These are phyloP conservation scores for Epichloe baconii DNA, from an alignment of 2,329 filamentous ascomycete species.

Conservation along the genomic window DNA sequence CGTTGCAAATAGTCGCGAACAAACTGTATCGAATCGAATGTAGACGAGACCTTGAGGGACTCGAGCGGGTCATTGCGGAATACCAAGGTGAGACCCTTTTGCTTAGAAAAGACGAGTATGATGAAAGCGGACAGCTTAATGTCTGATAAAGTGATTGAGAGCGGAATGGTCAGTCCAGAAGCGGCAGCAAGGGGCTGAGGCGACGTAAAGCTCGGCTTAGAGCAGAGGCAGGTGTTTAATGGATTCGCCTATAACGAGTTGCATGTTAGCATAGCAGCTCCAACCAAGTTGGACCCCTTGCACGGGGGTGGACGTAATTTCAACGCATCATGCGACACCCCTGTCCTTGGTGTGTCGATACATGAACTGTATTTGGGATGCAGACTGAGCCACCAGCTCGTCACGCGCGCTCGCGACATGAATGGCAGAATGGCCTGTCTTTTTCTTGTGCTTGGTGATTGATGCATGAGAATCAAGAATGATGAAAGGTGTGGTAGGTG, in stretches of 20 bases:
- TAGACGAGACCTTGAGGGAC: conserved; percentile 95
- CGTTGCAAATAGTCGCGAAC: conserved; percentile 93
- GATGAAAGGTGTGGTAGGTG: background rate
- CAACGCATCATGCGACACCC: conserved; percentile 4
- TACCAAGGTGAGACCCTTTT: conserved; percentile 91
- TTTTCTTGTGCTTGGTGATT: background rate
- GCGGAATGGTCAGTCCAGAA: conserved; percentile 87
- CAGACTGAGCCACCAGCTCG: background rate
- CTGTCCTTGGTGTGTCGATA: background rate
- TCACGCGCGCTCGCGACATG: background rate
- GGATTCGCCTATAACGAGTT: conserved; percentile 62
- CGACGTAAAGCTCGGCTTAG: conserved; percentile 83
- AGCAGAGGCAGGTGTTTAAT: conserved; percentile 86
- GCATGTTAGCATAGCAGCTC: conserved; percentile 1
- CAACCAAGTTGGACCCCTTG: conserved; percentile 1
- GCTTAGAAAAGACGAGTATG: conserved; percentile 91
- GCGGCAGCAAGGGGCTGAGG: conserved; percentile 84
- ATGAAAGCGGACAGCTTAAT: conserved; percentile 95
- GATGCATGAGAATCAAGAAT: background rate
- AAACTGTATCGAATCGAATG: conserved; percentile 97
- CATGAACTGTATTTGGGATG: background rate
- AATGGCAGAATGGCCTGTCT: background rate
- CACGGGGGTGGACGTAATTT: background rate
- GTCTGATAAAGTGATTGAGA: conserved; percentile 91
- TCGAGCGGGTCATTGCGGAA: conserved; percentile 97